Evolutionary conservation across 1,284 basidiomycete genomes (phyloP), one percentile per base, ranked within the genome.

Genomic region (Ganoderma lingzhi): DNA sequence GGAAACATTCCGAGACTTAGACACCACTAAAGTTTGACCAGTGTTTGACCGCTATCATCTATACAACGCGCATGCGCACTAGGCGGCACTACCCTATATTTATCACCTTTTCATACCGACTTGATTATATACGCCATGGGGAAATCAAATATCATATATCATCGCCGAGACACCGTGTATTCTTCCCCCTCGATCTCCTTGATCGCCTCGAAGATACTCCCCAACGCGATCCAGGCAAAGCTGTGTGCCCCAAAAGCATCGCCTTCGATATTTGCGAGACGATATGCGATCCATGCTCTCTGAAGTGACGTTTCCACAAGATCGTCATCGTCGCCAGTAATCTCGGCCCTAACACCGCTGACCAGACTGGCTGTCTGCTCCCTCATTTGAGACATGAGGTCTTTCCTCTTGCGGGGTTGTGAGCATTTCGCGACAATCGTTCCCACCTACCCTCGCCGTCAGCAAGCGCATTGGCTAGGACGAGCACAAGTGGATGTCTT

Each of bases 371-470:
- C 82, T 0, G 86, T 89, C 63, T 84, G 84, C 64, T 90, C 88
- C 60, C 89, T 79, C 67, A 90, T 74, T 63, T 83, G 84, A 1
- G 86, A 80, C 74, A 89, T 90, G 58, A 82, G 75, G 55, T 89
- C 86, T 68, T 80, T 83, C 58, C 88, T 82, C 70, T 82, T 84
- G 3, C 87, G 82, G n/a, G 85, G 85, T 70, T 90, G 87, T 0
- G 87, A 86, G 9, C 83, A 86, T 69, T 89, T 88, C 35, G 87
- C 87, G 0, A 86, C 82, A 67, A 91, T 91, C 0, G 89, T 90
- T 2, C 90, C 90, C n/a, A 90, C 58, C 72, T 73, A 30, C 6
- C 0, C 6, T 19, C 32, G 32, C 3, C 23, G 2, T 30, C 15
- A 32, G 32, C 12, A 19, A 15, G 28, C 23, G 17, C 12, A 15